Percentiles rank a stretch among this genome's conserved stretches.
phyloP scores from a whole-genome alignment of 164 flowering plant species.

The Cinnamomum chago region DNA sequence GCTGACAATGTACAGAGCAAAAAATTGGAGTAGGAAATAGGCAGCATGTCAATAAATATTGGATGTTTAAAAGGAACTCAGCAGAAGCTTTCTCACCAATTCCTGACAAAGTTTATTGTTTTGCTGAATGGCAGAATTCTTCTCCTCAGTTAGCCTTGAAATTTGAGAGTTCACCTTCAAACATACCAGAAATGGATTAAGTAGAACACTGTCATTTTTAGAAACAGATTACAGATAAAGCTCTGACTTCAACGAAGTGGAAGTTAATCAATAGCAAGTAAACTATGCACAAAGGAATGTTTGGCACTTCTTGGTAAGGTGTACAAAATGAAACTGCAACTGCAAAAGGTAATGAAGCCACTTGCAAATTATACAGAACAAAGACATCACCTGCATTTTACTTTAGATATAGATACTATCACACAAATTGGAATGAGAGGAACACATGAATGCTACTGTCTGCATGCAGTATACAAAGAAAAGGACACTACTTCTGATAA shows the following conservation, averaged over 20 bases:
- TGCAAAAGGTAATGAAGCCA: not conserved
- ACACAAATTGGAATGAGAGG: not conserved
- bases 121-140: constrained; percentile 45
- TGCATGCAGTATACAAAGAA: not conserved
- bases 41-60: not conserved
- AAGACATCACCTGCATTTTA: no score
- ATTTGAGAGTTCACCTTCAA: constrained; percentile 46
- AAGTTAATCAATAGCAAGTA: not conserved
- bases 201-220: not conserved
- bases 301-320: not conserved
- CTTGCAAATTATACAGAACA: not conserved
- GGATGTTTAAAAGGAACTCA: not conserved
- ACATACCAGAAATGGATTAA: not conserved
- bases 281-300: not conserved
- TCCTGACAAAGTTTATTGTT: constrained; percentile 57
- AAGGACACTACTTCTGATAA: not conserved
- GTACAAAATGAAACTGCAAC: not conserved
- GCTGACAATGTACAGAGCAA: not conserved
- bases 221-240: not conserved
- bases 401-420: not conserved
- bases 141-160: constrained; percentile 70
- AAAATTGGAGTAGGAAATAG: no score
- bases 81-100: constrained; percentile 40
- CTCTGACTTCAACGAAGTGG: not conserved
- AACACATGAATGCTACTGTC: not conserved